Evolutionary conservation across 176 grass and related monocot genomes (phyloP).

Genomic region (Olyra latifolia): DNA sequence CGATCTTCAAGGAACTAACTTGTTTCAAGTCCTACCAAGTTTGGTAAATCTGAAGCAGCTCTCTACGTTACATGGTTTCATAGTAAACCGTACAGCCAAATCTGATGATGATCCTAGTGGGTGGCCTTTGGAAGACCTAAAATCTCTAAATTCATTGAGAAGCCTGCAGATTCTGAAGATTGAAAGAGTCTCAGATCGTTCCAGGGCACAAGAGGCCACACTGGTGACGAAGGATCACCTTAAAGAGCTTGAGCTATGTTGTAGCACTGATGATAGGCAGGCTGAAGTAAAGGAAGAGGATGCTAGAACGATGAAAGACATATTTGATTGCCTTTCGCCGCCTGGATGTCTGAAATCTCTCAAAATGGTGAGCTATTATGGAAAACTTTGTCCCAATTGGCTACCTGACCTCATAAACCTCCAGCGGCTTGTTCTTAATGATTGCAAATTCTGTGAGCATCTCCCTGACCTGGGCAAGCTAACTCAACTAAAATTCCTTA

Average conservation of each 20-base stretch:
- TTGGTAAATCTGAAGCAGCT: conserved; percentile 52
- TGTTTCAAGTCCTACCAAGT: conserved; percentile 44
- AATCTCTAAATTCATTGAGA: conserved; percentile 44
- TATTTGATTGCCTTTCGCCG: conserved; percentile 45
- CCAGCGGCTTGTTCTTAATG: conserved; percentile 42
- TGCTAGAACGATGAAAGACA: conserved; percentile 32
- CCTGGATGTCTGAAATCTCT: conserved; percentile 50
- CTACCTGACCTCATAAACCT: conserved; percentile 39
- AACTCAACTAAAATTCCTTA: conserved; percentile 44
- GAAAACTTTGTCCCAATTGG: conserved; percentile 41
- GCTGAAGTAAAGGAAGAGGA: conserved; percentile 14
- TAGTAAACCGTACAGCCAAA: conserved; percentile 27
- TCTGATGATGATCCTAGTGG: conserved; percentile 40
- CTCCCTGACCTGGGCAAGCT: conserved; percentile 48
- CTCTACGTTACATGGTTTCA: conserved; percentile 38
- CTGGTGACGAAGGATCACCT: conserved; percentile 45
- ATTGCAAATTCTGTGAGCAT: conserved; percentile 48
- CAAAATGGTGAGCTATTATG: conserved; percentile 56
- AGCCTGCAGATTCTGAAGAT: conserved; percentile 54
- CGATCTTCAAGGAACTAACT: conserved; percentile 52
- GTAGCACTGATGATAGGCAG: conserved; percentile 45
- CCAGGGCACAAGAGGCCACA: conserved; percentile 28
- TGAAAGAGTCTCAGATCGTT: conserved; percentile 42
- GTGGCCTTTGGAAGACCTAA: conserved; percentile 52
- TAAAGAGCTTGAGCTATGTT: conserved; percentile 56